Base-by-base conservation (phyloP, 306 rosid genomes). In the Begonia loranthoides region DNA sequence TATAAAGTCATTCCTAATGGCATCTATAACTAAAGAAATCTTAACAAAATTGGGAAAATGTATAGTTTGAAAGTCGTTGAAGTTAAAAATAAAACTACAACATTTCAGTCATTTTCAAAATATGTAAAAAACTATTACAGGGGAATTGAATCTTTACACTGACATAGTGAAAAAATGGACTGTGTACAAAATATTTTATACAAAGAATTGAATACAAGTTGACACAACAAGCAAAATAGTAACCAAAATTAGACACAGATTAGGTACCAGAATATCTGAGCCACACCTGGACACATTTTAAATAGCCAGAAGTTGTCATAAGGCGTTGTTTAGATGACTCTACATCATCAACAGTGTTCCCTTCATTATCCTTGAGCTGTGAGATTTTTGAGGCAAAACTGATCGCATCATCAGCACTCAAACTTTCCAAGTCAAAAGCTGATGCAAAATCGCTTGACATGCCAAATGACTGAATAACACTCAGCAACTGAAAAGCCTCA, bases 231-330 rank as follows among this genome's bases (percentile, higher is more conserved):
- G 36, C 1, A 28, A 28, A 28, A 28, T 5, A 28, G 8, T 7
- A 28, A 28, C 7, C 36, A 28, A 28, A 28, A 28, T 28, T 28
- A 28, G 36, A 7, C 36, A n/a, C 13, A 43, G 47, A 43, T 36
- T 0, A 19, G 3, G 22, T 12, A 55, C 13, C 24, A n/a, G 14
- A 15, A 49, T 14, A 51, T 51, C 58, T 54, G 22, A 60, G 60
- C 55, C 67, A 28, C 76, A 90, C 97, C 97, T 90, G 94, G 54
- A 90, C 97, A 73, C 97, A 90, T 75, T 90, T 90, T 54, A 90
- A 78, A 72, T 85, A 90, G 48, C 97, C 94, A 11, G 95, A 78
- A 49, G 95, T 90, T 19, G 97, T 73, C 76, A 90, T 45, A 59
- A 90, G 92, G 49, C 81, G 81, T 68, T 82, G 97, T 69, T 80